A percentile compares a stretch with the other conserved stretches of the same genome.
phyloP scores from a whole-genome alignment of 2,329 filamentous ascomycete genomes.

The Achaetomium macrosporum region DNA sequence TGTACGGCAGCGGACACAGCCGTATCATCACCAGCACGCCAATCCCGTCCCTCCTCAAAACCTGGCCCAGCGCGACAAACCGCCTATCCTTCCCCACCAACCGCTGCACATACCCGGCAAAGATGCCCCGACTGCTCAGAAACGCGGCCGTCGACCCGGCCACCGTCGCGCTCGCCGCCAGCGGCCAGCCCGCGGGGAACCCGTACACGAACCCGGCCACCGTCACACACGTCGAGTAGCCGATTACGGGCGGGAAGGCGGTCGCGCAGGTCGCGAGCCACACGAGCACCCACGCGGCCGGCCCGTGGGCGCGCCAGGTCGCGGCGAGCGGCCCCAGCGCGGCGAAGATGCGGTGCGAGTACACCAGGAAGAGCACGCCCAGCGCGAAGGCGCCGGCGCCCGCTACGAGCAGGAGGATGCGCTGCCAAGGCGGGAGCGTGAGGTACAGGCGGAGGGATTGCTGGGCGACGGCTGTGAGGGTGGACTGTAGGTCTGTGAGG shows the following conservation, averaged over 20 bases:
- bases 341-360: constrained; percentile 73
- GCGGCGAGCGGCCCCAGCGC: constrained; percentile 67
- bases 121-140: constrained; percentile 68
- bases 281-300: constrained; percentile 67
- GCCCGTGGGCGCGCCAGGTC: constrained; percentile 69
- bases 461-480: neutral
- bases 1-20: constrained; percentile 88
- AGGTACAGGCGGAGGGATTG: constrained; percentile 14
- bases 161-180: constrained; percentile 73
- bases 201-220: constrained; percentile 51
- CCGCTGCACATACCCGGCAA: constrained; percentile 71
- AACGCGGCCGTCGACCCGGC: constrained; percentile 75
- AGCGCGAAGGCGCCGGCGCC: constrained; percentile 48
- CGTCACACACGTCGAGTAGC: constrained; percentile 68
- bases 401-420: constrained; percentile 43
- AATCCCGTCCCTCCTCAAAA: constrained; percentile 83
- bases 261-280: constrained; percentile 70
- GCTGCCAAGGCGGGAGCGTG: constrained; percentile 14
- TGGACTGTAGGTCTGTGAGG: constrained; percentile 1
- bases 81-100: constrained; percentile 77
- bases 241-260: constrained; percentile 81
- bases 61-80: constrained; percentile 82
- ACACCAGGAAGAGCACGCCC: constrained; percentile 65
- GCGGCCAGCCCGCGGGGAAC: constrained; percentile 66
- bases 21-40: constrained; percentile 87